These are phyloP conservation scores for Fragaria ananassa DNA, from an alignment of 306 rosid genomes.

Conservation along the genomic window DNA sequence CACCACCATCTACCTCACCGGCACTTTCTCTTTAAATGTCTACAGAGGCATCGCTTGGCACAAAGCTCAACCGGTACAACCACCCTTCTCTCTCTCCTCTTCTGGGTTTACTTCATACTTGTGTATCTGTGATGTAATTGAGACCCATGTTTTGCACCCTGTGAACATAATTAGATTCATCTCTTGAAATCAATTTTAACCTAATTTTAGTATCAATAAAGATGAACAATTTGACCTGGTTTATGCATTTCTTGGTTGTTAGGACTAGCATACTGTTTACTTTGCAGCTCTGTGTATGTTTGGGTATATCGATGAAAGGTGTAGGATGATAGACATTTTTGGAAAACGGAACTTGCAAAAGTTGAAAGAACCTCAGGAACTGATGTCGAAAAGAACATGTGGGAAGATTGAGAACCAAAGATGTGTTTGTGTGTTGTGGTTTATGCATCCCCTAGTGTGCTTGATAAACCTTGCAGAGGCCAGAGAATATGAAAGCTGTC, in stretches of 20 bases:
- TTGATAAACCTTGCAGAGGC: neutral
- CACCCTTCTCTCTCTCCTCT: neutral
- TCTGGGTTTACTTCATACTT: neutral
- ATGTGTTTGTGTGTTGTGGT: neutral
- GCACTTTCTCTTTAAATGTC: constrained; percentile 64
- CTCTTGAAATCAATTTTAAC: neutral
- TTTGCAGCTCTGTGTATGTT: neutral
- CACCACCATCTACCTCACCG: constrained; percentile 71
- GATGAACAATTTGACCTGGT: neutral
- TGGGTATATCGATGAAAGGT: neutral
- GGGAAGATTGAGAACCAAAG: neutral
- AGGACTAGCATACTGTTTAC: neutral
- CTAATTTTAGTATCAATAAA: neutral
- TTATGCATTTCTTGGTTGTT: neutral
- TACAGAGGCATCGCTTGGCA: constrained; percentile 87
- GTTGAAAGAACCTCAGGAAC: constrained; percentile 10
- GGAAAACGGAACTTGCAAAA: neutral
- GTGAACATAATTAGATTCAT: neutral
- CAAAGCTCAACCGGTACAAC: constrained; percentile 64
- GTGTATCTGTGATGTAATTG: neutral
- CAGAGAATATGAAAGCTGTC: neutral
- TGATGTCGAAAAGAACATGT: neutral
- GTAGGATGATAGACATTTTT: neutral
- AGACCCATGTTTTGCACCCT: neutral
- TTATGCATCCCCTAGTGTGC: neutral